Evolutionary conservation across 2,329 filamentous ascomycete genomes (phyloP).

Genomic region (Plenodomus tracheiphilus): DNA sequence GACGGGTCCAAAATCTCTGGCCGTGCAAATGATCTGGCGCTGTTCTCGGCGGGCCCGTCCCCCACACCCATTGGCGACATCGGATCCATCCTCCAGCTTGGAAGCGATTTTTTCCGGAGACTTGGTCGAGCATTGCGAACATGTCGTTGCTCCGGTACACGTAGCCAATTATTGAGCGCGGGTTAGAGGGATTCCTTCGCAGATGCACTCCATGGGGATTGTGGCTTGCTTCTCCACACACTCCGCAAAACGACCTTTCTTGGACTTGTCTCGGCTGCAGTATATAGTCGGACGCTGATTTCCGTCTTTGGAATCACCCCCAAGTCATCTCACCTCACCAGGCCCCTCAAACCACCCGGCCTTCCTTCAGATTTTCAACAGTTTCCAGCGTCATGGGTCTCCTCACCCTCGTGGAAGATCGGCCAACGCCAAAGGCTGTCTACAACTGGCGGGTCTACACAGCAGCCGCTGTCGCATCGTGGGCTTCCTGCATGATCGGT

Average conservation of each 20-base stretch:
- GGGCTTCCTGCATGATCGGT: conserved; percentile 62
- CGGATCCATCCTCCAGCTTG: no score
- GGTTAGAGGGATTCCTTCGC: conserved; percentile 1
- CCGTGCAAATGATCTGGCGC: not conserved
- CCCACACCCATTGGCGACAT: not conserved
- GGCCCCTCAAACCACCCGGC: no score
- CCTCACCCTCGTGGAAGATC: conserved; percentile 41
- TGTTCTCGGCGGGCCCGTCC: not conserved
- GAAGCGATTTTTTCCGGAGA: no score
- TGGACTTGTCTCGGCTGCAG: conserved; percentile 5
- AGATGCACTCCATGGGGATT: conserved; percentile 18
- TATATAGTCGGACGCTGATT: conserved; percentile 11
- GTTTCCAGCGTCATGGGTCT: conserved; percentile 32
- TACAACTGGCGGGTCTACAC: conserved; percentile 65
- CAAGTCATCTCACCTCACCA: not conserved
- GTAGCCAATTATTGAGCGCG: conserved; percentile 2
- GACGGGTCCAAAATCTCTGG: not conserved
- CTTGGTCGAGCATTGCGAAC: no score
- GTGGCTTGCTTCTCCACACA: conserved; percentile 26
- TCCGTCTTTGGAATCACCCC: not conserved
- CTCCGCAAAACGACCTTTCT: conserved; percentile 9
- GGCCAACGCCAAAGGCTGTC: conserved; percentile 60
- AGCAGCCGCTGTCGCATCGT: conserved; percentile 58
- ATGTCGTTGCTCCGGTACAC: not conserved
- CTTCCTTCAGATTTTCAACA: not conserved